Conservation (phyloP, 2,329 filamentous ascomycete species). For the Cladosporium sp. region DNA sequence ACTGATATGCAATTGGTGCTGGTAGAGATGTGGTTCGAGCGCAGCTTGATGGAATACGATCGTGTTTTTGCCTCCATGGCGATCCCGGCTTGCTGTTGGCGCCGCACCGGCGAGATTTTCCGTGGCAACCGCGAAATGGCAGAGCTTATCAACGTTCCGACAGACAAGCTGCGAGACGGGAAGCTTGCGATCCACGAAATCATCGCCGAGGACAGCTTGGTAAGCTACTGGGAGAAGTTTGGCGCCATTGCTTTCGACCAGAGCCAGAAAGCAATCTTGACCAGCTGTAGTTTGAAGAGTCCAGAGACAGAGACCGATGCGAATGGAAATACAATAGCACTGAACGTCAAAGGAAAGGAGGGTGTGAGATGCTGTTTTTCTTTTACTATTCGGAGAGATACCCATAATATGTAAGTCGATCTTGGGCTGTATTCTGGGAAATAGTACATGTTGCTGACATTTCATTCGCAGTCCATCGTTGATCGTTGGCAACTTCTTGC, state of each 20-base stretch:
- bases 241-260: conserved; percentile 95
- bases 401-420: conserved; percentile 82
- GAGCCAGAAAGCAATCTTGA: conserved; percentile 89
- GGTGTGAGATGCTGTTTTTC: conserved; percentile 81
- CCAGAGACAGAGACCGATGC: conserved; percentile 50
- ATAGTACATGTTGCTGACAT: not conserved
- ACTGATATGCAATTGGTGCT: conserved; percentile 92
- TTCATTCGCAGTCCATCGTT: conserved; percentile 66
- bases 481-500: conserved; percentile 95
- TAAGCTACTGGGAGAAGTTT: conserved; percentile 99
- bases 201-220: conserved; percentile 87
- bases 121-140: conserved; percentile 98
- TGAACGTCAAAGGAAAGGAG: conserved; percentile 1
- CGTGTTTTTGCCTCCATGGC: conserved; percentile 99
- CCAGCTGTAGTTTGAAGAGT: conserved; percentile 85
- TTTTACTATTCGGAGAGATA: conserved; percentile 91
- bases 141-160: conserved; percentile 86
- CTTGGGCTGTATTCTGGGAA: not conserved
- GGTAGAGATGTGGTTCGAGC: conserved; percentile 99
- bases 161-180: conserved; percentile 85
- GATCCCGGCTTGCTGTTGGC: conserved; percentile 95
- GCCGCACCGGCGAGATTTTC: conserved; percentile 94
- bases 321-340: not conserved
- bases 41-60: conserved; percentile 94
- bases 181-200: conserved; percentile 95